Conservation (phyloP, 2,329 filamentous ascomycete genomes). For the Pyricularia pennisetigena region DNA sequence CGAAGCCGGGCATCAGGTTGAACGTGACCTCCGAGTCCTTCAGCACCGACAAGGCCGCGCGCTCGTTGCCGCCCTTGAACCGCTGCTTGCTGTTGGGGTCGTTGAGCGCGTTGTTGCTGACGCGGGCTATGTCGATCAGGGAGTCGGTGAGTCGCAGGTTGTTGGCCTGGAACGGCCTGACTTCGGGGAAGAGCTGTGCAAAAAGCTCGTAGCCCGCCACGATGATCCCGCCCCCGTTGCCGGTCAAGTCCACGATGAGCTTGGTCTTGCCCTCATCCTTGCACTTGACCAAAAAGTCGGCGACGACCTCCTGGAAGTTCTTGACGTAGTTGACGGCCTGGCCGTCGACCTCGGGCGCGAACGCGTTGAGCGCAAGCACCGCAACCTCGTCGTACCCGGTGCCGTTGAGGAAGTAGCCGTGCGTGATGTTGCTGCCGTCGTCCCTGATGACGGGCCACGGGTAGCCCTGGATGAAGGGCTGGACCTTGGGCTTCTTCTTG, state of each 20-base stretch:
- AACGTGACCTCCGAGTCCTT: slow-evolving; percentile 29
- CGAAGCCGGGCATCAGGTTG: slow-evolving; percentile 34
- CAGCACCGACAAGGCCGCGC: slow-evolving; percentile 30
- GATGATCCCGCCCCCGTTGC: slow-evolving; percentile 49
- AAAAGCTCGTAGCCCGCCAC: slow-evolving; percentile 54
- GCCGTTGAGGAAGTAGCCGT: slow-evolving; percentile 25
- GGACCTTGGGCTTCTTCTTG: slow-evolving; percentile 5
- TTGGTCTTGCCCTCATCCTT: slow-evolving; percentile 44
- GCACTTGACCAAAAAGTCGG: slow-evolving; percentile 25
- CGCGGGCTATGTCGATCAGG: slow-evolving; percentile 32
- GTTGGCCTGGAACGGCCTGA: slow-evolving; percentile 35
- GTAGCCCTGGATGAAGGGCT: slow-evolving; percentile 15
- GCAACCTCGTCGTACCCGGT: slow-evolving; percentile 22
- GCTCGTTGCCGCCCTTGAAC: slow-evolving; percentile 22
- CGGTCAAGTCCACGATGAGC: slow-evolving; percentile 48
- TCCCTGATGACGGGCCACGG: slow-evolving; percentile 19
- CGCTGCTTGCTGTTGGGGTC: slow-evolving; percentile 2
- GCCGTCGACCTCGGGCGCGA: slow-evolving; percentile 11
- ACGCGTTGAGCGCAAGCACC: slow-evolving; percentile 24
- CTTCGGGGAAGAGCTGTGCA: slow-evolving; percentile 41
- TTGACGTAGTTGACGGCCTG: slow-evolving; percentile 12
- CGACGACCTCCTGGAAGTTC: slow-evolving; percentile 26
- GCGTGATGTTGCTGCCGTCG: slow-evolving; percentile 16
- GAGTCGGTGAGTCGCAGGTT: slow-evolving; percentile 40
- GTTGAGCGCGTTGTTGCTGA: slow-evolving; percentile 17